Evolutionary conservation across 1,139 yeast species (phyloP).

Genomic region (Blastobotrys malaysiensis): DNA sequence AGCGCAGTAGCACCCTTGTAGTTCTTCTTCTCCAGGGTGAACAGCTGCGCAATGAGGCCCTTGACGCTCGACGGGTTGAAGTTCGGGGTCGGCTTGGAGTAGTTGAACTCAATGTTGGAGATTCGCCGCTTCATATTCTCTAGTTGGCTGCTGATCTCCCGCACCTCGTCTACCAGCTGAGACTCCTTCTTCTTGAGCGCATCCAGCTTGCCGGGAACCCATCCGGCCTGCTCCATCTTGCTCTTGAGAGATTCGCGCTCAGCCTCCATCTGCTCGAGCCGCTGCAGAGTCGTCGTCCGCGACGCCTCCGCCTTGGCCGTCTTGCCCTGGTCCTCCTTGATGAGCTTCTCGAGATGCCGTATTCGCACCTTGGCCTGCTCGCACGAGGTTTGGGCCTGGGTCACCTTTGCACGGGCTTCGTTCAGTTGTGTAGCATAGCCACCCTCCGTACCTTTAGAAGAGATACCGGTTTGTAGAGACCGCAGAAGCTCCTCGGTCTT

Average conservation of each 20-base stretch:
- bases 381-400: conserved; percentile 50
- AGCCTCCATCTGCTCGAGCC: conserved; percentile 42
- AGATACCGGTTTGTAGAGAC: conserved; percentile 83
- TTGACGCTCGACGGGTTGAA: conserved; percentile 59
- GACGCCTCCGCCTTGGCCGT: conserved; percentile 52
- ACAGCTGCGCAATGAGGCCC: conserved; percentile 88
- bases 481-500: conserved; percentile 76
- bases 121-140: conserved; percentile 59
- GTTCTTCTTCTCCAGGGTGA: conserved; percentile 55
- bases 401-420: conserved; percentile 54
- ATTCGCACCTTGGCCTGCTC: conserved; percentile 60
- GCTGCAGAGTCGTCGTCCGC: conserved; percentile 39
- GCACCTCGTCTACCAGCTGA: conserved; percentile 33
- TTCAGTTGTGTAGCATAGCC: conserved; percentile 76
- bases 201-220: conserved; percentile 45
- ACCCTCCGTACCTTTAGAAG: conserved; percentile 68
- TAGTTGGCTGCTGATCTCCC: conserved; percentile 45
- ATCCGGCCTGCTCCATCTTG: conserved; percentile 53
- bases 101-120: conserved; percentile 72
- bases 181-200: conserved; percentile 41
- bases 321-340: conserved; percentile 48
- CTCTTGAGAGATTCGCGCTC: conserved; percentile 40
- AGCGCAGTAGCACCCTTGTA: conserved; percentile 70
- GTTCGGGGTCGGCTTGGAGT: conserved; percentile 55
- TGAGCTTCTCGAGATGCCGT: conserved; percentile 50